These are phyloP conservation scores for Chloroidium sp. DNA, from an alignment of 163 green algal genomes.

Conservation along the genomic window DNA sequence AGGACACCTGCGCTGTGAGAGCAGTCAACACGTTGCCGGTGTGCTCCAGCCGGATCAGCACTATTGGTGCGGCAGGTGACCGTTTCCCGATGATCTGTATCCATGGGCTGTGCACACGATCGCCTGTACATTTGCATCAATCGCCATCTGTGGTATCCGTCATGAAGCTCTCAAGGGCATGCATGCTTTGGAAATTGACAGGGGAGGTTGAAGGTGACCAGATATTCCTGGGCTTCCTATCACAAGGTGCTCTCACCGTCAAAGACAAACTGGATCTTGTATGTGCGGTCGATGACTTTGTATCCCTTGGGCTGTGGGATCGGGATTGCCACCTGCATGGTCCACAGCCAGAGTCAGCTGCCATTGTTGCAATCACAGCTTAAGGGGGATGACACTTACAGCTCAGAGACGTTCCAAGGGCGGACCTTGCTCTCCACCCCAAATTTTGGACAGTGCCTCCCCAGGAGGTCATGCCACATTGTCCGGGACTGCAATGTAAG, in stretches of 20 bases:
- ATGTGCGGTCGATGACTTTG: conserved; percentile 31
- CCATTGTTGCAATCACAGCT: not conserved
- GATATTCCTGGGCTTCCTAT: too few relatives aligned
- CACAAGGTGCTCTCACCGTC: conserved; percentile 18
- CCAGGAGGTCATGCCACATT: conserved; percentile 73
- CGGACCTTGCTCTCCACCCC: conserved; percentile 35
- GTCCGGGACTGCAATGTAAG: conserved; percentile 48
- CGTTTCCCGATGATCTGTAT: conserved; percentile 33
- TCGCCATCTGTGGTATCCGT: not conserved
- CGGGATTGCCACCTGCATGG: conserved; percentile 47
- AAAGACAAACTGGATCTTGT: conserved; percentile 68
- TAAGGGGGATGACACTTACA: not conserved
- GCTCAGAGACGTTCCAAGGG: not conserved
- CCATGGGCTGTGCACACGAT: conserved; percentile 8
- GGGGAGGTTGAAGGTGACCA: too few relatives aligned
- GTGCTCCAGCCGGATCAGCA: conserved; percentile 51
- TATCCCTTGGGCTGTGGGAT: conserved; percentile 44
- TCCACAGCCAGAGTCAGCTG: not conserved
- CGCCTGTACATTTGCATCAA: conserved; percentile 3
- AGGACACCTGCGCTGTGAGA: not conserved
- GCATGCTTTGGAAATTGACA: too few relatives aligned
- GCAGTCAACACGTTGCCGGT: conserved; percentile 7
- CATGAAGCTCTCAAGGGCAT: not conserved
- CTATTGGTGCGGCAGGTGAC: conserved; percentile 33
- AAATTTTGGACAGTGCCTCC: conserved; percentile 66